Base-by-base conservation (phyloP, 2,329 filamentous ascomycete species). In the Fusarium equiseti region DNA sequence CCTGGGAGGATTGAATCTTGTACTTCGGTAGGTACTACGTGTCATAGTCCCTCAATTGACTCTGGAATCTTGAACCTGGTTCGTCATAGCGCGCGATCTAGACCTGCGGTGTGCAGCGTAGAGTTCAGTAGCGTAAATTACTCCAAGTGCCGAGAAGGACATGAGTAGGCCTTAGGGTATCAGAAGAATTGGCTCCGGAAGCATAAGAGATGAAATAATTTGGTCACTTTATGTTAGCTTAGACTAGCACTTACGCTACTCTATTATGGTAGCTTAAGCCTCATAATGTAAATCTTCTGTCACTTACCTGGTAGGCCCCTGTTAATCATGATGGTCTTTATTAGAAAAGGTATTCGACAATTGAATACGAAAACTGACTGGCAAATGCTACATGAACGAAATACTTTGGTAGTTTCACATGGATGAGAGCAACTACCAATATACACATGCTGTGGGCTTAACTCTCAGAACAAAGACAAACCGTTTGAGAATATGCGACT, bases 101-200 rank as follows among this genome's bases (percentile, higher is more conserved):
- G 50, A 53, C 50, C 50, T 29, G 24, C 13, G 7, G 18, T 29
- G 6, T 42, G 38, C 35, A 53, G 50, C 49, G 38, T 27, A 35
- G 13, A 52, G 60, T 52, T 65, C 53, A 46, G 61, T 66, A 50
- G 53, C 32, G 52, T 40, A 42, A 42, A 51, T 22, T 8, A n/a
- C 35, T 20, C n/a, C 54, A 27, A 59, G 31, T 35, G 13, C 50
- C 10, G 22, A 40, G 22, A 13, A 16, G 50, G 49, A 56, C 63
- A 63, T 59, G 43, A 56, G 8, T 32, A 26, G 42, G 32, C 32
- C 27, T 27, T 10, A 27, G 27, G 27, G 27, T 27, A 27, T 27
- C 10, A 27, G 27, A 27, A 27, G 9, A 27, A 27, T 11, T 24
- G 24, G 24, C 6, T 11, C 27, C 27, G 11, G 6, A 27, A 27